Conservation (phyloP, 2,329 filamentous ascomycete species). For the Pseudogymnoascus sp. region DNA sequence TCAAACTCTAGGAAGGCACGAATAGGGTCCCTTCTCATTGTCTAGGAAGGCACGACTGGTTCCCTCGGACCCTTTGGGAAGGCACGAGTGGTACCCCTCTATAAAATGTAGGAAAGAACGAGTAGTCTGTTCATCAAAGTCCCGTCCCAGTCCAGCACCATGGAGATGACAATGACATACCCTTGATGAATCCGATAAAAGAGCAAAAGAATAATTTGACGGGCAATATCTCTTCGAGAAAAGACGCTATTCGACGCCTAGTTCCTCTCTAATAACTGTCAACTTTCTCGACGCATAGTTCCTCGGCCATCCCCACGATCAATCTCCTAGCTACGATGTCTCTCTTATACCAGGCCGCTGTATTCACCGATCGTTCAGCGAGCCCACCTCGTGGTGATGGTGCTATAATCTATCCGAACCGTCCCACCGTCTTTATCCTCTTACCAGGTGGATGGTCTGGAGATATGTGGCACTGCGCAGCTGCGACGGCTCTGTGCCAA, state of each 20-base stretch:
- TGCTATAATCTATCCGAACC: not conserved
- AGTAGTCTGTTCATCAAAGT: not conserved
- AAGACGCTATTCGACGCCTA: not conserved
- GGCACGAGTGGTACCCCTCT: not conserved
- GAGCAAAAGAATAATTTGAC: not conserved
- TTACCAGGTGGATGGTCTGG: not conserved
- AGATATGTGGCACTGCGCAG: constrained; percentile 1
- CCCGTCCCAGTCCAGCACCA: not conserved
- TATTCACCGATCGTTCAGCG: not conserved
- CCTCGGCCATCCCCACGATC: not conserved
- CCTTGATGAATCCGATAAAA: not conserved
- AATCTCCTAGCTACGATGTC: not conserved
- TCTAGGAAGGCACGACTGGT: not conserved
- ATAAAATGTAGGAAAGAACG: not conserved
- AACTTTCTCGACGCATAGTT: not conserved
- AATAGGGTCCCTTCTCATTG: not conserved
- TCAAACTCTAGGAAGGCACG: not conserved
- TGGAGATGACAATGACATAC: not conserved
- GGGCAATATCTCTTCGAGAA: not conserved
- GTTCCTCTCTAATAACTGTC: not conserved
- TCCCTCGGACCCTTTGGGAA: not conserved
- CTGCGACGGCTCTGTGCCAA: not conserved
- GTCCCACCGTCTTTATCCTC: not conserved
- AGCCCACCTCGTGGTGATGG: not conserved
- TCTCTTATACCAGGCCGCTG: no score